Evolutionary conservation across 257 asterid genomes (phyloP).

Genomic region (Fraxinus anomala): DNA sequence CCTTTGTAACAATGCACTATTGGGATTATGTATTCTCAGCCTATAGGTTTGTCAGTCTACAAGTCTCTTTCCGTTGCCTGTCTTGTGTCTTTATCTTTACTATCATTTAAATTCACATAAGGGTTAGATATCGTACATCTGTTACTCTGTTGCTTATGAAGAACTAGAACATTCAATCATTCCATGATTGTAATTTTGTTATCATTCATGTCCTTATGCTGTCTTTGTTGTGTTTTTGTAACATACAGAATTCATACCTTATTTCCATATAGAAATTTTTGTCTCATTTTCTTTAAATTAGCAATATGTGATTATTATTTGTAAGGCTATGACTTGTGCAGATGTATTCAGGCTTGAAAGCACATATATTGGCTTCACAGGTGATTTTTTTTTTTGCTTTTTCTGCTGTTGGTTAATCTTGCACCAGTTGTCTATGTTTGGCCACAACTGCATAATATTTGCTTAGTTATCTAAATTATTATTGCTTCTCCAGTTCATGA

Average conservation of each 20-base stretch:
- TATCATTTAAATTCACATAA: neutral
- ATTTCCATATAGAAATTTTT: neutral
- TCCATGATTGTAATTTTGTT: neutral
- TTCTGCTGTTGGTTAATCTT: neutral
- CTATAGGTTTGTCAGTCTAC: constrained; percentile 3
- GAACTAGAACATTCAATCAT: neutral
- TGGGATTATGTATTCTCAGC: constrained; percentile 12
- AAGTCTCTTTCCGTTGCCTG: constrained; percentile 6
- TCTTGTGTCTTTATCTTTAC: constrained; percentile 1
- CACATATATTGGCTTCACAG: constrained; percentile 90
- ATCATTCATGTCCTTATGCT: neutral
- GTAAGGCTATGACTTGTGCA: constrained; percentile 43
- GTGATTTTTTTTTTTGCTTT: constrained; percentile 38
- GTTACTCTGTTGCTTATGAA: neutral
- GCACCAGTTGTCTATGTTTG: neutral
- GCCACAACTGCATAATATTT: neutral
- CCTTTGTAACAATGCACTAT: neutral
- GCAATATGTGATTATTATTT: constrained; percentile 20
- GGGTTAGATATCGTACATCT: neutral
- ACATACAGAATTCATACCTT: neutral
- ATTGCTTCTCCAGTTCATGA: constrained; percentile 10
- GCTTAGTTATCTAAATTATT: neutral
- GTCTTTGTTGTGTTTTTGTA: neutral
- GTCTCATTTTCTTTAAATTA: neutral
- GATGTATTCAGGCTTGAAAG: constrained; percentile 83